Evolutionary conservation across 441 rosid species (phyloP), one percentile per base, ranked within the genome.

Genomic region (Eruca vesicaria): DNA sequence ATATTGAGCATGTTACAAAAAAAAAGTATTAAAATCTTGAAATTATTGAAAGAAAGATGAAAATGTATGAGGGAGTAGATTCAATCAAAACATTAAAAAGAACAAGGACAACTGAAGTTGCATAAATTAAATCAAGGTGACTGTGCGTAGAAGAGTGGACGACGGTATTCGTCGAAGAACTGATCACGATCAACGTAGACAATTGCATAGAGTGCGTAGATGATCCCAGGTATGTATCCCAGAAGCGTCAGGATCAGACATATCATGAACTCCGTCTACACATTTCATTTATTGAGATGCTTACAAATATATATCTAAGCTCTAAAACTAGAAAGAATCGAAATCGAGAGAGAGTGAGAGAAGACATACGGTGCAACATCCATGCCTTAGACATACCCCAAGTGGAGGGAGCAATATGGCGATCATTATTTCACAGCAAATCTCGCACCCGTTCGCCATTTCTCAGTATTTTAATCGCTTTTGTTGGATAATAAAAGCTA

Each of bases 201-300:
- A 33, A 92, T 90, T 26, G 87, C 94, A 69, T 92, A 94, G 35
- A 94, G 84, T 8, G 96, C 96, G 59, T 89, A 92, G 67, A 94
- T 92, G 20, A 92, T 94, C 33, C 97, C 97, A 15, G 94, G 97
- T 73, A 94, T 12, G 77, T 92, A 94, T 28, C 99, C 97, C 7
- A 92, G 82, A 58, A 94, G 71, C 12, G 99, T 94, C 52, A 92
- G 73, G 21, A 92, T 78, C 84, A 92, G 21, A 41, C 99, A 94
- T 33, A 94, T 85, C 76, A 88, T 82, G 72, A 90, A 86, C 82
- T 94, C 99, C 16, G 82, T 91, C 98, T 92, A 83, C 82, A 79
- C 73, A 69, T 68, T 45, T 21, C 11, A 11, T 29, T 9, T 28
- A 16, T 43, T 41, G 2, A 45, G 15, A 48, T 20, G 15, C 8